Percentiles rank a stretch among this genome's conserved stretches.
phyloP scores from a whole-genome alignment of 495 filamentous ascomycete genomes.

The Penicillium silybi region DNA sequence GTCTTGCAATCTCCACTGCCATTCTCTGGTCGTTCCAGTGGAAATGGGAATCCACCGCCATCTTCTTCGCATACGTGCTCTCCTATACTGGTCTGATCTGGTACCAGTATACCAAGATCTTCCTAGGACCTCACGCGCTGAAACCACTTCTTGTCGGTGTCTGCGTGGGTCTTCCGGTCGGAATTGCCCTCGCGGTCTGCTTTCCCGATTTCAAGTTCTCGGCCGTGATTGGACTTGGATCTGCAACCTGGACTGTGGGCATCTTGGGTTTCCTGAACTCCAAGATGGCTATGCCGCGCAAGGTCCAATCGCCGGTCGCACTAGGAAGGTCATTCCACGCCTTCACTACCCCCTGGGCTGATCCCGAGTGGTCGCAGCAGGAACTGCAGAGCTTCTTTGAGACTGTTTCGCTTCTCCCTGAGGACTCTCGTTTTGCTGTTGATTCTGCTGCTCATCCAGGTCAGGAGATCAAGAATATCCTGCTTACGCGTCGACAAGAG shows the following conservation, averaged over 20 bases:
- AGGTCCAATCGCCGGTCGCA: constrained; percentile 35
- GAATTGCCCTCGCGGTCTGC: constrained; percentile 37
- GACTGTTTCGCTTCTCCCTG: constrained; percentile 23
- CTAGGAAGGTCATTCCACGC: constrained; percentile 40
- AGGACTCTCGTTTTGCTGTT: constrained; percentile 33
- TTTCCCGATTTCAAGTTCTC: constrained; percentile 41
- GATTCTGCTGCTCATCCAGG: constrained; percentile 44
- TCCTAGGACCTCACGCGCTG: constrained; percentile 50
- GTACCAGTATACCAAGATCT: constrained; percentile 61
- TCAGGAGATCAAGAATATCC: constrained; percentile 41
- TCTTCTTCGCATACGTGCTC: constrained; percentile 51
- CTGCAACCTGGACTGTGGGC: constrained; percentile 52
- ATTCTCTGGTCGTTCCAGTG: constrained; percentile 57
- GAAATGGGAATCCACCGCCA: constrained; percentile 32
- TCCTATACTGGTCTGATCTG: constrained; percentile 57
- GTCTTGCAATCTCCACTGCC: constrained; percentile 45
- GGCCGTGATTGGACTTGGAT: constrained; percentile 47
- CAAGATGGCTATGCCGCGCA: constrained; percentile 43
- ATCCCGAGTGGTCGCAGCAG: constrained; percentile 48
- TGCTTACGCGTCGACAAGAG: constrained; percentile 34
- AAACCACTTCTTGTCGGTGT: constrained; percentile 47
- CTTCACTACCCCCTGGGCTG: constrained; percentile 42
- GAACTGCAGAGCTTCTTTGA: constrained; percentile 49
- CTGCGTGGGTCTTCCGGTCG: constrained; percentile 45
- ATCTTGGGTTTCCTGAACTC: constrained; percentile 44